Base-by-base conservation (phyloP, 352 stramenopile genomes). In the Globisporangium recalcitrans region DNA sequence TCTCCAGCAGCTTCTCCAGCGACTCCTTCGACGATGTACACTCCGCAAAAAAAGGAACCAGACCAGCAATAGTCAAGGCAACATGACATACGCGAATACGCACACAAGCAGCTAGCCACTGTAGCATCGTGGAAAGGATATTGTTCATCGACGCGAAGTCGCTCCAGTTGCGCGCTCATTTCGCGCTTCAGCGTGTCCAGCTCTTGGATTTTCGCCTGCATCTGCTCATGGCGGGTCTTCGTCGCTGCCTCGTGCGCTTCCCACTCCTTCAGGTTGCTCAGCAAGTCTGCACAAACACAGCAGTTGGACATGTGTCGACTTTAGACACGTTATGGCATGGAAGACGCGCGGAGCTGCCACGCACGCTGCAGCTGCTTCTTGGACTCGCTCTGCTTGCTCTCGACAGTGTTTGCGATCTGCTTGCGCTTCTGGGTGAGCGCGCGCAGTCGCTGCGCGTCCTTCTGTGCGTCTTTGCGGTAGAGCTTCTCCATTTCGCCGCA, bases 71-170 rank as follows among this genome's bases (percentile, higher is more conserved):
- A 29, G 51, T 57, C 51, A 57, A 57, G 58, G 29, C 11, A 51
- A 38, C 58, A 63, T 4, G 14, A 4, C 8, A 36, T 19, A 51
- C 4, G 5, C 11, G 4, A 31, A 36, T 34, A 51, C 26, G 36
- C 38, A 60, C n/a, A 42, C 7, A 13, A 62, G 42, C 60, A 62
- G 0, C 65, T 27, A 16, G 13, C 51, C 10, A 44, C 52, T 13
- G 27, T 29, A 46, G 8, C 2, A 21, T n/a, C 0, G 13, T 57
- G 10, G 46, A 71, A 57, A 80, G 74, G 72, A 83, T 83, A 84
- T 80, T 90, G 74, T 74, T 88, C 78, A 60, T 90, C 77, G 42
- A 82, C 65, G 27, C 79, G 78, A 44, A 89, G 77, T 10, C 82
- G 75, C 60, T 90, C 80, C 32, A 92, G 67, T 59, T 89, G 75